Base-by-base conservation (phyloP, 352 stramenopile genomes). In the Pythium utonaiense region DNA sequence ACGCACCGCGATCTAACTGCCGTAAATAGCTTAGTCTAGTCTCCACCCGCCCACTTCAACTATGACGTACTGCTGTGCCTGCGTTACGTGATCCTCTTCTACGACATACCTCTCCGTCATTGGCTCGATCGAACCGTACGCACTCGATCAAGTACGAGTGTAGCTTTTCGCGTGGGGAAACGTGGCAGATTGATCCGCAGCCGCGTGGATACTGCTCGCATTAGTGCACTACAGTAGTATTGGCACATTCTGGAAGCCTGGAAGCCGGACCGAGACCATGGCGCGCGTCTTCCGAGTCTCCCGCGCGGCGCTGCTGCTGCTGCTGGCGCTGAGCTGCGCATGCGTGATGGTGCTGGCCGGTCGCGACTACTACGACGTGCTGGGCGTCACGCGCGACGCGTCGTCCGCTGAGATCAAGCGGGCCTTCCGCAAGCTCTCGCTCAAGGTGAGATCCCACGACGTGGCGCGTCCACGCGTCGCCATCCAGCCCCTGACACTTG, bases 351-450 rank as follows among this genome's bases (percentile, higher is more conserved):
- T 71, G 22, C 40, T 60, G 22, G 74, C 72, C 9, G 76, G 64
- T 3, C 64, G 67, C 27, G 83, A 93, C 66, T 89, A 90, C 61
- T 93, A 93, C 60, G 78, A 91, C 41, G 70, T 88, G 36, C 62
- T 93, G 53, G 80, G 83, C 25, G 73, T 93, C 17, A 60, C 70
- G 3, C 75, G 81, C 7, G 81, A 88, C 44, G 83, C 80, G 9
- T 89, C 83, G 17, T 69, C 66, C 1, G 69, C 76, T 27, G 83
- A 93, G 57, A 93, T 91, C 70, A 93, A 93, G 66, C 78, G 78
- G 38, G 80, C 83, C 12, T 97, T 96, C 66, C 77, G 86, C 60
- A 95, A 95, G 68, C 71, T 97, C 31, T 95, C 89, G 54, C 73
- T 97, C 57, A 95, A 96, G 73, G 82, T 91, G 49, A 19, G n/a